Percentiles rank a stretch among this genome's conserved stretches.
Evolutionary conservation across 2,329 filamentous ascomycete species (phyloP).

Genomic region (Calonectria pteridis): DNA sequence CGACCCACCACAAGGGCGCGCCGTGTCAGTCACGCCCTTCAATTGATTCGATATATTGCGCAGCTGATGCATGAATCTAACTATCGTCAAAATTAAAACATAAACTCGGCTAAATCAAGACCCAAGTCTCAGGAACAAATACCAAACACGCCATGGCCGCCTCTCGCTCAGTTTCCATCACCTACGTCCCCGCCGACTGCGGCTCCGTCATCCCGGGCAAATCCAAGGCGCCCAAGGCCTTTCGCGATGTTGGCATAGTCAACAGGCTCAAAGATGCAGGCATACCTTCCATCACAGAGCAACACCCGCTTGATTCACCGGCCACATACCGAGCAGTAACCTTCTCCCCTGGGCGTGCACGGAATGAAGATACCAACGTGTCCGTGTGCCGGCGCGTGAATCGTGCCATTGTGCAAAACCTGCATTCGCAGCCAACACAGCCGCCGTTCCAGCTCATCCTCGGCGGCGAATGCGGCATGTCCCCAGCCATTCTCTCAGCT

Average conservation of each 20-base stretch:
- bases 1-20: background rate
- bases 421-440: background rate
- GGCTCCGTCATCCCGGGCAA: constrained; percentile 40
- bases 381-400: constrained; percentile 29
- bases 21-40: background rate
- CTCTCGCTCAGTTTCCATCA: constrained; percentile 19
- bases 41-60: background rate
- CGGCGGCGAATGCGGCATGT: constrained; percentile 38
- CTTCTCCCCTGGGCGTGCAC: constrained; percentile 21
- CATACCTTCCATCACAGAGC: constrained; percentile 12
- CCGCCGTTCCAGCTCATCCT: constrained; percentile 32
- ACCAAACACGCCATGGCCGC: constrained; percentile 19
- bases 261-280: constrained; percentile 11
- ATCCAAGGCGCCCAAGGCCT: constrained; percentile 38
- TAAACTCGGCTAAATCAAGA: background rate
- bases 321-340: constrained; percentile 21
- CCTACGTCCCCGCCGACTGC: constrained; percentile 38
- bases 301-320: constrained; percentile 23
- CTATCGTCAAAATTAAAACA: background rate
- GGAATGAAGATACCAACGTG: constrained; percentile 34
- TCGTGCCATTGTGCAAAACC: background rate
- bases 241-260: constrained; percentile 26
- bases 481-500: constrained; percentile 30
- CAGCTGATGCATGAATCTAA: background rate
- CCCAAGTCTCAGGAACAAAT: background rate